phyloP scores from a whole-genome alignment of 352 stramenopile species.

The Pythium folliculosum region DNA sequence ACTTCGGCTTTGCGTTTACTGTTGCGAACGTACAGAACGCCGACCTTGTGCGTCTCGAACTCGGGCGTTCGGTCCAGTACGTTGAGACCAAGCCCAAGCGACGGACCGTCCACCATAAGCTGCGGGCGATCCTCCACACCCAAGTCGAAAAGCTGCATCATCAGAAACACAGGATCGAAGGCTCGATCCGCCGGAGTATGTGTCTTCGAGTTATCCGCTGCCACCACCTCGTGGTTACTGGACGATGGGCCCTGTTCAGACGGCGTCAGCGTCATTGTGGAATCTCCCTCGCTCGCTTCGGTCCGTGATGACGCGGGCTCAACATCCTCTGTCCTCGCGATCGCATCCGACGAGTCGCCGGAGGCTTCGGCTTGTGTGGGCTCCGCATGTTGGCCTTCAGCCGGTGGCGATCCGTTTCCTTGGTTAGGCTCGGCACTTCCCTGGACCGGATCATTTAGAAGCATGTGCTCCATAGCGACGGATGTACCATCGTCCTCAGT shows the following conservation, averaged over 20 bases:
- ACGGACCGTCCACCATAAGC: constrained; percentile 53
- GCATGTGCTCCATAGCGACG: constrained; percentile 15
- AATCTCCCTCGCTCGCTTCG: neutral
- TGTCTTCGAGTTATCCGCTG: neutral
- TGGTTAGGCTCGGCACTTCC: neutral
- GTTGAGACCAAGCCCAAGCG: constrained; percentile 60
- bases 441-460: constrained; percentile 6
- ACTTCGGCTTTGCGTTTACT: constrained; percentile 58
- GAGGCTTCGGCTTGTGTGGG: neutral
- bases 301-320: neutral
- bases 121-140: constrained; percentile 54
- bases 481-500: neutral
- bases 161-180: constrained; percentile 71
- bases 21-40: constrained; percentile 70
- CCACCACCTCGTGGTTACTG: neutral
- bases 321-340: neutral
- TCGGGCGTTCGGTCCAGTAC: constrained; percentile 81
- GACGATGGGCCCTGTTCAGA: neutral
- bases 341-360: neutral
- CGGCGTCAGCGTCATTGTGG: neutral
- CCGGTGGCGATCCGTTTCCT: neutral
- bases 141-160: constrained; percentile 85
- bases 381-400: neutral
- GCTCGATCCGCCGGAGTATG: neutral
- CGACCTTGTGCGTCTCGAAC: constrained; percentile 89